A percentile compares a stretch with the other conserved stretches of the same genome.
phyloP scores from a whole-genome alignment of 2,329 filamentous ascomycete genomes.

The Venturia asperata region DNA sequence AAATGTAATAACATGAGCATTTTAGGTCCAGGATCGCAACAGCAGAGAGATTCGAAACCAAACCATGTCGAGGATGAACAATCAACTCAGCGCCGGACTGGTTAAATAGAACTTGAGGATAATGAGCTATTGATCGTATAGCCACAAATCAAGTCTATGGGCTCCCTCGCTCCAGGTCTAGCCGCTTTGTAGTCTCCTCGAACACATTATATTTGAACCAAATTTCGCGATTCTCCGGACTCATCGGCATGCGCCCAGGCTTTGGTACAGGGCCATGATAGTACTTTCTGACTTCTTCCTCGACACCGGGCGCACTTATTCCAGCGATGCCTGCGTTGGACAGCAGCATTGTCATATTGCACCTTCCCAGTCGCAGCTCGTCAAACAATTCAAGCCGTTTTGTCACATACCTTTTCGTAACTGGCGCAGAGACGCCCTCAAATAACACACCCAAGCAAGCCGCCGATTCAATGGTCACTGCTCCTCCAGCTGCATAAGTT shows the following conservation, averaged over 20 bases:
- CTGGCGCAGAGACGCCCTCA: not conserved
- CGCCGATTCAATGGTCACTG: slow-evolving; percentile 10
- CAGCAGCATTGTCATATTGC: slow-evolving; percentile 12
- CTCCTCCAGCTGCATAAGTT: slow-evolving; percentile 7
- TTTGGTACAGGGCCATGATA: not conserved
- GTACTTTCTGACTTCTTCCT: slow-evolving; percentile 9
- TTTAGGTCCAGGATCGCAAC: no score
- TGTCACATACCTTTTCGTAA: not conserved
- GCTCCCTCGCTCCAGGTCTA: not conserved
- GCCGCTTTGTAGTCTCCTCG: not conserved
- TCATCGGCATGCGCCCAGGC: not conserved
- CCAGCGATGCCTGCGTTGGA: slow-evolving; percentile 10
- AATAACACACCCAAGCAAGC: not conserved
- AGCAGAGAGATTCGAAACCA: no score
- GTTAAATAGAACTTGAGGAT: no score
- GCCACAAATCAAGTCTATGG: no score
- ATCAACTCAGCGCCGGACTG: no score
- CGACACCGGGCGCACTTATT: not conserved
- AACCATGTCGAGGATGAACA: no score
- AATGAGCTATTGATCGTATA: no score
- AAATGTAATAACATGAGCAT: no score
- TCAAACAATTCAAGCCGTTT: not conserved
- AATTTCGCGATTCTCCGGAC: not conserved
- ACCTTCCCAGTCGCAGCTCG: not conserved
- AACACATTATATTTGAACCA: not conserved